Evolutionary conservation across 805 yeast genomes (phyloP), one percentile per base, ranked within the genome.

Genomic region (Millerozyma miso): DNA sequence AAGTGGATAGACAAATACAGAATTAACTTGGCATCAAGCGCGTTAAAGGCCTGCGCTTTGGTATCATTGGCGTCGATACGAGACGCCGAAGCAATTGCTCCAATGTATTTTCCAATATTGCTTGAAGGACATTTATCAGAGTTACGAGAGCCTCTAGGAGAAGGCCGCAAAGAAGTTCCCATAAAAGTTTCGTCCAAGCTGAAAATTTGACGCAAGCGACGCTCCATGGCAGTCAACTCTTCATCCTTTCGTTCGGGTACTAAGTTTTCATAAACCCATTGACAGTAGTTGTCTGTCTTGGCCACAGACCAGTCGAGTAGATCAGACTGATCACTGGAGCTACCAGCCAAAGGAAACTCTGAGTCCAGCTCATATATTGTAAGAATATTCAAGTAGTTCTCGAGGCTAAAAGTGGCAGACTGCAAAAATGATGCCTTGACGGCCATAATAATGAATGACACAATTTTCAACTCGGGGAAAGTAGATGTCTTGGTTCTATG

Each of bases 261-360:
- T 12, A 69, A 39, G 32, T 56, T 58, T 7, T 66, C 66, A 39
- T 68, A 61, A 40, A 76, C 68, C 80, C 84, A 77, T 17, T 71
- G 63, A 19, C 81, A 56, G 56, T 80, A 84, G 19, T 65, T 57
- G 3, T 67, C 67, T 2, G 73, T 65, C 42, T 74, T 65, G 2
- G 54, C 52, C n/a, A 72, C 71, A 34, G 69, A 62, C 83, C 88
- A 79, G 12, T 59, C 55, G 8, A 69, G 39, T 3, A 81, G 52
- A 13, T 71, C 71, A 4, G 43, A 42, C n/a, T 46, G 42, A 19
- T 49, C 47, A 39, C 37, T 34, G 8, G 18, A 43, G 36, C 42
- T 31, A 7, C 35, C 23, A 6, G 50, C 26, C 13, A 54, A 48
- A 12, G 50, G 41, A 23, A 48, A 47, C 20, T 56, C 55, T 19